These are phyloP conservation scores for Primulina tabacum DNA, from an alignment of 257 asterid species.

Conservation along the genomic window DNA sequence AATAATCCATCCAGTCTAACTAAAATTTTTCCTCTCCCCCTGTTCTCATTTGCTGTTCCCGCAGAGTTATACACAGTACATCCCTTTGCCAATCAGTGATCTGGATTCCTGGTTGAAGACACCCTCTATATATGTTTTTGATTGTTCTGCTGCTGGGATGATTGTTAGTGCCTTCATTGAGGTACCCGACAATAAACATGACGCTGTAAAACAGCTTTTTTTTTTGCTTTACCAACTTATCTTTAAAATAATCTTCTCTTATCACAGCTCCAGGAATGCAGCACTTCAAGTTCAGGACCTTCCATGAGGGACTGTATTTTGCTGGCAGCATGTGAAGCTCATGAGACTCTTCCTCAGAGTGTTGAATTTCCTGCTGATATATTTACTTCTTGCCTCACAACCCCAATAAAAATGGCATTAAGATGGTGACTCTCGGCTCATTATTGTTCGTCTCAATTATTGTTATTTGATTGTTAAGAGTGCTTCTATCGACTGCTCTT, in stretches of 20 bases:
- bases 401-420: conserved; percentile 96
- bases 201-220: not conserved
- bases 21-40: conserved; percentile 8
- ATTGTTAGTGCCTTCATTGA: conserved; percentile 81
- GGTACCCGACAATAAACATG: conserved; percentile 35
- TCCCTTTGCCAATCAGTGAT: conserved; percentile 83
- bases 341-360: conserved; percentile 95
- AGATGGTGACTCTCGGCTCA: conserved; percentile 61
- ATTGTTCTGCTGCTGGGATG: conserved; percentile 98
- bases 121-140: conserved; percentile 95
- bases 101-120: conserved; percentile 97
- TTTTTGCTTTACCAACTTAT: conserved; percentile 9
- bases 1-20: not conserved
- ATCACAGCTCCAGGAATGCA: conserved; percentile 73
- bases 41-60: conserved; percentile 33
- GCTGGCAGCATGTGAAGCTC: conserved; percentile 91
- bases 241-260: conserved; percentile 17
- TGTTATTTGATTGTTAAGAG: not conserved
- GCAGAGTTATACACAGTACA: conserved; percentile 95
- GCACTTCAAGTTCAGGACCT: conserved; percentile 57
- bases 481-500: conserved; percentile 20
- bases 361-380: conserved; percentile 96
- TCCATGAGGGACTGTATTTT: conserved; percentile 64
- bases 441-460: conserved; percentile 19
- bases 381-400: conserved; percentile 94